phyloP scores from a whole-genome alignment of 768 basidiomycete species.

The Phlebiopsis flavidoalba region DNA sequence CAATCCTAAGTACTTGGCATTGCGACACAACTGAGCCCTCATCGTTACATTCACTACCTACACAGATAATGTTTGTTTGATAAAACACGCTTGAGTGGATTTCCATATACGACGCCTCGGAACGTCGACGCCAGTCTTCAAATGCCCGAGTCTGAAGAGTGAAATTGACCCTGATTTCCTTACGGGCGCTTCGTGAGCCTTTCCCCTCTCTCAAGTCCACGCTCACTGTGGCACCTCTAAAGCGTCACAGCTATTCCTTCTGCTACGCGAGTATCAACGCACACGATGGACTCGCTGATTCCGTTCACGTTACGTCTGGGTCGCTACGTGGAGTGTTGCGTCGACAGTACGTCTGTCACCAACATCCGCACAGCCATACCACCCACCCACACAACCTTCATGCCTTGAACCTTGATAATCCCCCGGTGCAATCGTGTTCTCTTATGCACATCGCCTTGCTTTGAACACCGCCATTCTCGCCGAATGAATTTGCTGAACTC shows the following conservation, averaged over 20 bases:
- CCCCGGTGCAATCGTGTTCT: constrained; percentile 3
- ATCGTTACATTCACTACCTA: too few relatives aligned
- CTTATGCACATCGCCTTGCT: constrained; percentile 2
- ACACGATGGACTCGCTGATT: constrained; percentile 89
- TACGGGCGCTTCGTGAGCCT: background rate
- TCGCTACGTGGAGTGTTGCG: constrained; percentile 98
- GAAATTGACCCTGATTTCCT: background rate
- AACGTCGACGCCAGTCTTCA: too few relatives aligned
- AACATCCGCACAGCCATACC: constrained; percentile 28
- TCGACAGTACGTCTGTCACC: constrained; percentile 94
- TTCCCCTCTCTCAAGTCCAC: background rate
- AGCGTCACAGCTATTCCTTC: background rate
- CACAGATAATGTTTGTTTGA: too few relatives aligned
- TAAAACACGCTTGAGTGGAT: too few relatives aligned
- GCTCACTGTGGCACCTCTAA: background rate
- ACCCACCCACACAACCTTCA: constrained; percentile 5
- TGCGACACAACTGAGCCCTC: too few relatives aligned
- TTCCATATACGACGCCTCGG: too few relatives aligned
- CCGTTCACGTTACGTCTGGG: constrained; percentile 98
- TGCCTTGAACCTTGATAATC: background rate
- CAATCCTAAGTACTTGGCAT: background rate
- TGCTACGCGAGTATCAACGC: background rate
- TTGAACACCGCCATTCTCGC: constrained; percentile 14
- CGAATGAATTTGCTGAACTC: constrained; percentile 20
- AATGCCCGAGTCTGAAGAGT: too few relatives aligned